Base-by-base conservation (phyloP, 176 grass and related monocot species). In the Dendrocalamus sinicus region DNA sequence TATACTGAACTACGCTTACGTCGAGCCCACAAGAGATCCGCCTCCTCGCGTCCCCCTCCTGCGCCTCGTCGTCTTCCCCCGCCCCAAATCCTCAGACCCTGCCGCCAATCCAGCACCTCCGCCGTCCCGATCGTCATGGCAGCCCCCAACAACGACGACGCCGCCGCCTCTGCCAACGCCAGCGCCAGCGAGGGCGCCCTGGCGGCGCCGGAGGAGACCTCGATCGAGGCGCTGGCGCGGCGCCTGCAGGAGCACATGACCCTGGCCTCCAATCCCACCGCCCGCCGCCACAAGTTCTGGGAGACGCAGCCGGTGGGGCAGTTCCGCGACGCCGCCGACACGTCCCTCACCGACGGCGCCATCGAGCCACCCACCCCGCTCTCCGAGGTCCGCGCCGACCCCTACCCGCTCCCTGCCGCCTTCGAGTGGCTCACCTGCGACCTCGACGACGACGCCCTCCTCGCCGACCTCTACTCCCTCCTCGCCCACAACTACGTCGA, bases 391-490 rank as follows among this genome's bases (percentile, higher is more conserved):
- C 94, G 93, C 81, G 81, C 92, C 55, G 97, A 99, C 78, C 90
- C 97, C 20, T 99, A 99, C 90, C 89, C 81, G 75, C 94, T 99
- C 41, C 97, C 94, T 3, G 81, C 83, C n/a, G 81, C 81, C 43
- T 99, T 96, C 85, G 97, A 99, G 89, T 99, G 97, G 97, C 85
- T 86, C n/a, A 99, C 94, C 74, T 99, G 97, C 91, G 92, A 96
- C 83, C 91, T 99, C 82, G 97, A 96, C 17, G 97, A 99, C 72
- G 92, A 91, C 6, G 71, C 80, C 50, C 81, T 94, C 89, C 93
- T 95, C 73, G 62, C 74, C 68, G 97, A 99, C 88, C 92, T 99
- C 52, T 99, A 99, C 76, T 62, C 75, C 78, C 90, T 99, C 48
- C 92, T 99, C 80, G 90, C 92, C 65, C 90, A 89, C 78, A 99